Evolutionary conservation across 805 yeast species (phyloP).

Genomic region (Kodamaea restingae): DNA sequence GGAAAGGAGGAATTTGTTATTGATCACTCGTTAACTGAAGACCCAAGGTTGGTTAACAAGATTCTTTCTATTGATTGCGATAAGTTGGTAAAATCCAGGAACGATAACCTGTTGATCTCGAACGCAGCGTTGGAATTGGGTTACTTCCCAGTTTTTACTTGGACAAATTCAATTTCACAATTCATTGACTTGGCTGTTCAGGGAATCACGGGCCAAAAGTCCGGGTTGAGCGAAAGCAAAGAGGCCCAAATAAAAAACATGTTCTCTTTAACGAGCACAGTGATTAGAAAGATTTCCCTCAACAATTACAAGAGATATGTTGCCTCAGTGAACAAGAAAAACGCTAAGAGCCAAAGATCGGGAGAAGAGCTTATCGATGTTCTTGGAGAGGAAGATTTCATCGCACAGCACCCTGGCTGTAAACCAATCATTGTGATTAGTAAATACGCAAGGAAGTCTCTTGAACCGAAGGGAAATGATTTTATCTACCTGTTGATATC

Average conservation of each 20-base stretch:
- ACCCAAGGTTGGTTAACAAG: constrained; percentile 41
- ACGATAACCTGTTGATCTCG: constrained; percentile 64
- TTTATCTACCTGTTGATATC: constrained; percentile 72
- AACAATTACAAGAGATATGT: constrained; percentile 29
- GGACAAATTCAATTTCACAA: constrained; percentile 77
- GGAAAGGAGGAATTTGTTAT: constrained; percentile 81
- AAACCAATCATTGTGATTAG: constrained; percentile 86
- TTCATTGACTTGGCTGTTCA: constrained; percentile 82
- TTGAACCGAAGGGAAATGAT: constrained; percentile 41
- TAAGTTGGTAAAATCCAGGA: constrained; percentile 63
- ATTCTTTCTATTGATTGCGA: constrained; percentile 78
- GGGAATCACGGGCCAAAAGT: constrained; percentile 90
- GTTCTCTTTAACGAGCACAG: constrained; percentile 65
- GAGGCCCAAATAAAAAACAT: constrained; percentile 81
- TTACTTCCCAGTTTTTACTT: constrained; percentile 89
- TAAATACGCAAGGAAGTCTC: constrained; percentile 57
- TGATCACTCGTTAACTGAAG: constrained; percentile 57
- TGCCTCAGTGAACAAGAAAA: constrained; percentile 17
- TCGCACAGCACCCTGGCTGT: constrained; percentile 79
- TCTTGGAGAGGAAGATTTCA: constrained; percentile 71
- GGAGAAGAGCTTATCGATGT: constrained; percentile 25
- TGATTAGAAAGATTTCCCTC: constrained; percentile 62
- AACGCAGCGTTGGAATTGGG: constrained; percentile 76
- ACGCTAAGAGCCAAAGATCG: constrained; percentile 16
- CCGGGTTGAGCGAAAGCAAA: constrained; percentile 79